Evolutionary conservation across 192 early-diverging fungal genomes (phyloP), one percentile per base, ranked within the genome.

Genomic region (Borealophlyctis nickersoniae): DNA sequence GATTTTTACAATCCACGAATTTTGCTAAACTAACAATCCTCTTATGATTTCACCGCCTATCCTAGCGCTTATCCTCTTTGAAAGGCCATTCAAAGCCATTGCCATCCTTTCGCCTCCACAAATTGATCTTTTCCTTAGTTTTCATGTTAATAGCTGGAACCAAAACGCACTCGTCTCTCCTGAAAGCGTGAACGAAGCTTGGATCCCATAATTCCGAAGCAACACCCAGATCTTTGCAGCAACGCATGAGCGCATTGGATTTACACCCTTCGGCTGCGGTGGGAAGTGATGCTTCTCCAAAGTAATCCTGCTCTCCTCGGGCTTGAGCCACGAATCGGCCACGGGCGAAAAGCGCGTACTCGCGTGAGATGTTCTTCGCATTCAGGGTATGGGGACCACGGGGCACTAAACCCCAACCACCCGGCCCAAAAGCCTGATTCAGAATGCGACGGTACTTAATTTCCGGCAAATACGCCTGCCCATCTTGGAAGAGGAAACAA

Each of bases 381-480:
- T 77, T 83, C 26, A 94, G 80, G 1, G 92, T 92, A 72, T 95
- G 92, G 14, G 91, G 89, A 33, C 90, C 90, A 49, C 94, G 87
- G 9, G 94, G 94, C 19, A 92, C 68, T 13, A 81, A 54, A 3
- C 70, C 74, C 80, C 77, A 82, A 3, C 75, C 80, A 24, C 80
- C 96, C 19, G 96, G 96, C 22, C 94, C 93, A 79, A 98, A 97
- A 4, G 94, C 91, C 49, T 81, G 85, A 78, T 96, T 96, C 36
- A 98, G 82, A 51, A 96, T 91, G 36, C 94, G 87, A n/a, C 96
- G 84, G 74, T 95, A 96, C 61, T 96, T 96, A 67, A 98, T 98
- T 76, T 97, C 96, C 36, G 94, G 94, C 19, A 97, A 78, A 65
- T 97, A 97, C 23, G 94, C 66, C 36, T 93, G 60, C n/a, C 96